Conservation (phyloP, 1,284 basidiomycete genomes). For the Veloporphyrellus conicus region DNA sequence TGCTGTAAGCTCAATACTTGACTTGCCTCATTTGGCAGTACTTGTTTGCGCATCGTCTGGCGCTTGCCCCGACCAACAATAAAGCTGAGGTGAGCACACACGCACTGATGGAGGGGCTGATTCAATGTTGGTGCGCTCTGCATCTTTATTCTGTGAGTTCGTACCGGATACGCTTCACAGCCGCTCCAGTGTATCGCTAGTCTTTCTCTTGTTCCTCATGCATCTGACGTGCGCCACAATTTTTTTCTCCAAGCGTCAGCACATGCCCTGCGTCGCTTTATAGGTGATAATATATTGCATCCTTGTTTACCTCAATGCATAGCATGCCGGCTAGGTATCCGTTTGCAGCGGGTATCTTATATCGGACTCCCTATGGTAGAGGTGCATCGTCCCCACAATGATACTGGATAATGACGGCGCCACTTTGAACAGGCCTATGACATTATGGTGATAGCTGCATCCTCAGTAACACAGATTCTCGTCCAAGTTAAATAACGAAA, state of each 20-base stretch:
- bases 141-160: conserved; percentile 7
- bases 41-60: background rate
- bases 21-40: conserved; percentile 21
- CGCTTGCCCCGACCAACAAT: too few relatives aligned
- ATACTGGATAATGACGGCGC: conserved; percentile 16
- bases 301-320: background rate
- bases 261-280: background rate
- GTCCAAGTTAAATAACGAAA: conserved; percentile 17
- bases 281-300: conserved; percentile 7
- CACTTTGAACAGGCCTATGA: conserved; percentile 4
- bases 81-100: too few relatives aligned
- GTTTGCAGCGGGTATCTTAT: background rate
- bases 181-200: conserved; percentile 16
- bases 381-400: background rate
- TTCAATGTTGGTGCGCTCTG: background rate
- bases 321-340: background rate
- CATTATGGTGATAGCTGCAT: background rate
- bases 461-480: conserved; percentile 7
- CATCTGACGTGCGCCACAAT: conserved; percentile 19
- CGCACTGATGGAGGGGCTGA: background rate
- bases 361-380: background rate
- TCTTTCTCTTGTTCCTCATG: background rate
- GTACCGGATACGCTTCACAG: background rate
- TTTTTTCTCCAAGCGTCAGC: conserved; percentile 14
- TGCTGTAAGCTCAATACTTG: conserved; percentile 2